A percentile compares a stretch with the other conserved stretches of the same genome.
These are phyloP conservation scores for Vicia sativa DNA, from an alignment of 306 rosid genomes.

Conservation along the genomic window DNA sequence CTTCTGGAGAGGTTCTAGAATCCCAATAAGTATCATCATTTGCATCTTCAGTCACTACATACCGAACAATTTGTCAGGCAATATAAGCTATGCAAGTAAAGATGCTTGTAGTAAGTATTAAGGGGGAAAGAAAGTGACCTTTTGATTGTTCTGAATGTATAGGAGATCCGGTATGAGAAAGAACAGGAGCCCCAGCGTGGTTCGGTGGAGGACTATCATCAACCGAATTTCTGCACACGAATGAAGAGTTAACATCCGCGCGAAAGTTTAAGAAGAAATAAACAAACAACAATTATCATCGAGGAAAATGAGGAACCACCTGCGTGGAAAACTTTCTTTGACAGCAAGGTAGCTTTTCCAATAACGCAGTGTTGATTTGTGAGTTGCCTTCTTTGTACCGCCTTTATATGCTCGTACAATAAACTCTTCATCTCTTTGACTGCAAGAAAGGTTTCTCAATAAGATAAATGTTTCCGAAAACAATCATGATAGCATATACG, in stretches of 20 bases:
- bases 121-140: constrained; percentile 28
- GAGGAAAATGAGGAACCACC: constrained; percentile 52
- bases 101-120: background rate
- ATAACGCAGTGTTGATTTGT: constrained; percentile 72
- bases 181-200: constrained; percentile 27
- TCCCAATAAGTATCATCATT: constrained; percentile 62
- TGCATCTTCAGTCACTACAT: constrained; percentile 34
- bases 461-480: constrained; percentile 27
- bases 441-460: constrained; percentile 42
- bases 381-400: constrained; percentile 81
- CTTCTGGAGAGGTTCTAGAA: constrained; percentile 64
- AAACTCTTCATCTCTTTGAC: constrained; percentile 88
- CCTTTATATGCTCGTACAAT: constrained; percentile 81
- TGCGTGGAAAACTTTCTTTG: constrained; percentile 71
- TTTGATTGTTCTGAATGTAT: constrained; percentile 43
- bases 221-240: constrained; percentile 58
- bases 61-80: constrained; percentile 30
- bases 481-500: constrained; percentile 19
- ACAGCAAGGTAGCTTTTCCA: constrained; percentile 77
- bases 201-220: constrained; percentile 42
- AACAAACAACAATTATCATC: constrained; percentile 29
- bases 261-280: constrained; percentile 2
- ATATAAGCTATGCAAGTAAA: background rate
- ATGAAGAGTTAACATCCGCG: background rate
- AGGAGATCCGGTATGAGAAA: constrained; percentile 32